Evolutionary conservation across 495 filamentous ascomycete species (phyloP).

Genomic region (Aspergillus sclerotioniger): DNA sequence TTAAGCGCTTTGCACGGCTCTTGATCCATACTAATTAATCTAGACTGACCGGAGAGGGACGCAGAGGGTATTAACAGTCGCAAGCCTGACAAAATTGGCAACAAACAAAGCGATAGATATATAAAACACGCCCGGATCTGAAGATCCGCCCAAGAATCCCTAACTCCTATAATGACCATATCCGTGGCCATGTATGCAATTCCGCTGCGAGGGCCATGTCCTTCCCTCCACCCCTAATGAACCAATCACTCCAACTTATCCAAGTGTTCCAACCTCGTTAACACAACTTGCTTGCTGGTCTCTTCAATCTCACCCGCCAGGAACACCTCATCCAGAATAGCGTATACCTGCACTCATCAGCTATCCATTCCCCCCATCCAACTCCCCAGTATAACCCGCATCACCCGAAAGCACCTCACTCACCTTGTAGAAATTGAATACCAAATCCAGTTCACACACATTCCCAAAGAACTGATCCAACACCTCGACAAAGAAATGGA

Average conservation of each 20-base stretch:
- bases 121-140: slow-evolving; percentile 2
- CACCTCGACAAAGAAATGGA: slow-evolving; percentile 99
- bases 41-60: not conserved
- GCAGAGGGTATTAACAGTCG: slow-evolving; percentile 3
- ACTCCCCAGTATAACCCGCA: no score
- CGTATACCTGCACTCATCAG: slow-evolving; percentile 71
- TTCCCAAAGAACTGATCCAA: slow-evolving; percentile 98
- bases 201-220: slow-evolving; percentile 4
- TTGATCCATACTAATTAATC: not conserved
- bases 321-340: slow-evolving; percentile 96
- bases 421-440: slow-evolving; percentile 96
- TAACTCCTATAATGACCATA: slow-evolving; percentile 24
- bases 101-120: no score
- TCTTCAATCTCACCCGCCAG: slow-evolving; percentile 97
- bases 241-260: slow-evolving; percentile 82
- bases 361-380: not conserved
- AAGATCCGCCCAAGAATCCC: slow-evolving; percentile 9
- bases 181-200: slow-evolving; percentile 21
- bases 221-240: not conserved
- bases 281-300: slow-evolving; percentile 95
- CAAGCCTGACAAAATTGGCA: no score
- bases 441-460: slow-evolving; percentile 97
- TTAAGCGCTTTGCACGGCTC: not conserved
- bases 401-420: slow-evolving; percentile 8
- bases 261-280: slow-evolving; percentile 90